Base-by-base conservation (phyloP, 768 basidiomycete genomes). In the Naganishia vaughanmartiniae region DNA sequence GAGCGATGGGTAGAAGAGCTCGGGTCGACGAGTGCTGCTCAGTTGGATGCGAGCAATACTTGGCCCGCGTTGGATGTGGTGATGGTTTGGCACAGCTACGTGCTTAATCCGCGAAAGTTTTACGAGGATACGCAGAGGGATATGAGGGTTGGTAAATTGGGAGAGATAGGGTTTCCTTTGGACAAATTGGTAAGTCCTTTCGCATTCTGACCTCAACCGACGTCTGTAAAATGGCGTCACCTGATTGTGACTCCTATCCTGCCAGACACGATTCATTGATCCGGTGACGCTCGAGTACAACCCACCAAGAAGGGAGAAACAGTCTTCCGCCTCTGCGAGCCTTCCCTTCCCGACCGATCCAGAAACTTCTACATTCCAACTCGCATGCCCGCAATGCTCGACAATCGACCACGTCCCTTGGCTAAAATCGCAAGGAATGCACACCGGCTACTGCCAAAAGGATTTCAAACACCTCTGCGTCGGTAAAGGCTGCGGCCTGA, bases 21-120 rank as follows among this genome's bases (percentile, higher is more conserved):
- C 11, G 24, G 12, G 56, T 31, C 36, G 53, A 60, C 5, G 55
- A 48, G 60, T 36, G 26, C 42, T 1, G 54, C n/a, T 14, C 30
- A 54, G 6, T 26, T 33, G 39, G 31, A 39, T 5, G 34, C 19
- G 39, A 53, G 30, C 12, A 60, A 58, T 4, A 53, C 60, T 39
- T 28, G 73, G 36, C 74, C 74, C 1, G 17, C 34, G 17, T 53
- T 75, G 53, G 71, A 54, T 19, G 69, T 76, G 15, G 42, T 77
- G 39, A 74, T 76, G 74, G 58, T 67, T 28, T 77, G 76, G 76
- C 75, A 75, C 71, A 45, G 71, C 2, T 74, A 76, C 65, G 60
- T 74, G 65, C 70, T 77, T 70, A 76, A 76, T 65, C 76, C 76
- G 33, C 60, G 71, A 55, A 46, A 66, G 66, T 72, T 67, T 46